Percentiles rank a stretch among this genome's conserved stretches.
Evolutionary conservation across 345 rosid species (phyloP).

Genomic region (Gynandropsis gynandra): DNA sequence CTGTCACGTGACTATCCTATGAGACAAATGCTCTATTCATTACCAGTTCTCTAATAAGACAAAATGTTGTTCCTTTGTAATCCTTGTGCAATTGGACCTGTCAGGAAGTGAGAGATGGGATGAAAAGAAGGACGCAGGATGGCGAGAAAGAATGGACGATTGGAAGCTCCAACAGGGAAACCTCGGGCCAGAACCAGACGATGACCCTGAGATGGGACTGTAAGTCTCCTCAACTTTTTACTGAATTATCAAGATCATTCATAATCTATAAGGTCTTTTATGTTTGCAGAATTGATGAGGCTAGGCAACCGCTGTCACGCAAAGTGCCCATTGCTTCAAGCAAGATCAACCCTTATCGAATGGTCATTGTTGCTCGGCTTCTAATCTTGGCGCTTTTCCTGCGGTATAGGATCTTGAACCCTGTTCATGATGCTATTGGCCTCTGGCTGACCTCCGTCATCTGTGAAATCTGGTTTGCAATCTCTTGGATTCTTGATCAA

Average conservation of each 20-base stretch:
- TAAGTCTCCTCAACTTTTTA: constrained; percentile 20
- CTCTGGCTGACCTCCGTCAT: constrained; percentile 88
- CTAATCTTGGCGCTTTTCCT: constrained; percentile 69
- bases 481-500: constrained; percentile 98
- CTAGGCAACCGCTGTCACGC: constrained; percentile 86
- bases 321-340: constrained; percentile 94
- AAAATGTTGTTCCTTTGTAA: neutral
- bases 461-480: constrained; percentile 94
- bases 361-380: constrained; percentile 91
- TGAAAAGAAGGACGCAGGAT: constrained; percentile 76
- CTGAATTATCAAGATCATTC: neutral
- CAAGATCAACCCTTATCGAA: constrained; percentile 87
- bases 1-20: too few species aligned
- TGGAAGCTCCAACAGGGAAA: constrained; percentile 89
- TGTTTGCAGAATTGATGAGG: constrained; percentile 72
- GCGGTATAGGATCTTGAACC: constrained; percentile 78
- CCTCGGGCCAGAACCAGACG: constrained; percentile 71
- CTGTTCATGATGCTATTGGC: constrained; percentile 78
- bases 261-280: neutral
- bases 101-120: constrained; percentile 79
- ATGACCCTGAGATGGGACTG: constrained; percentile 75
- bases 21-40: too few species aligned
- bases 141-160: constrained; percentile 91
- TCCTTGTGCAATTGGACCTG: neutral
- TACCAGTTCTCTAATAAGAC: constrained; percentile 2